These are phyloP conservation scores for Fusarium dimerum DNA, from an alignment of 2,329 filamentous ascomycete genomes.

Conservation along the genomic window DNA sequence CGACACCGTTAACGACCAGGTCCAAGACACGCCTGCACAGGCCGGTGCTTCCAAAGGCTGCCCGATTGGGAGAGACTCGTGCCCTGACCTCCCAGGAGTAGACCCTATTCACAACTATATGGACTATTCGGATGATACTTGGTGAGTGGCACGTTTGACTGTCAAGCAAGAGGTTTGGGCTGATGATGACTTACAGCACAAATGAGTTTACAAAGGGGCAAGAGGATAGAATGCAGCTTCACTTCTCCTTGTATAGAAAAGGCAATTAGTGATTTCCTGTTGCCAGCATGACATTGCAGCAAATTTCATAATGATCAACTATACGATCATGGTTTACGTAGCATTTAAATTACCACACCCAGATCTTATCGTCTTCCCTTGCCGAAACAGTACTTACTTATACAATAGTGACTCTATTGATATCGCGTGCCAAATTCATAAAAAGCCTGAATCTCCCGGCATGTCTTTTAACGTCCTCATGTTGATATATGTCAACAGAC, in stretches of 20 bases:
- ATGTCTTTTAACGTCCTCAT: too few species aligned
- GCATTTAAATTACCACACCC: too few species aligned
- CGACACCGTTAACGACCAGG: constrained; percentile 7
- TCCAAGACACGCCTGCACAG: constrained; percentile 7
- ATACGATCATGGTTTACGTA: too few species aligned
- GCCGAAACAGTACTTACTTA: too few species aligned
- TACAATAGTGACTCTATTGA: too few species aligned
- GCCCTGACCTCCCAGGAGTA: constrained; percentile 5
- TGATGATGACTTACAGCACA: neutral
- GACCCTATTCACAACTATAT: constrained; percentile 8
- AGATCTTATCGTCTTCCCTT: too few species aligned
- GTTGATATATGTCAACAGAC: too few species aligned
- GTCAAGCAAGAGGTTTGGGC: neutral
- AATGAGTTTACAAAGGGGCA: constrained; percentile 6
- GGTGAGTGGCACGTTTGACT: neutral
- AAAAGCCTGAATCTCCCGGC: too few species aligned
- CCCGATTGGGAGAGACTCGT: constrained; percentile 5
- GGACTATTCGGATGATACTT: constrained; percentile 10
- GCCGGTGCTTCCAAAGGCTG: constrained; percentile 3
- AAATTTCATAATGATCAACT: too few species aligned
- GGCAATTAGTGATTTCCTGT: neutral
- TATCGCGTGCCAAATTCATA: too few species aligned
- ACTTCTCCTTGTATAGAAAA: constrained; percentile 5
- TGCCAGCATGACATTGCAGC: too few species aligned
- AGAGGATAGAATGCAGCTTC: constrained; percentile 9